Percentiles rank a stretch among this genome's conserved stretches.
These are phyloP conservation scores for Salvia rosmarinus DNA, from an alignment of 257 asterid species.

Conservation along the genomic window DNA sequence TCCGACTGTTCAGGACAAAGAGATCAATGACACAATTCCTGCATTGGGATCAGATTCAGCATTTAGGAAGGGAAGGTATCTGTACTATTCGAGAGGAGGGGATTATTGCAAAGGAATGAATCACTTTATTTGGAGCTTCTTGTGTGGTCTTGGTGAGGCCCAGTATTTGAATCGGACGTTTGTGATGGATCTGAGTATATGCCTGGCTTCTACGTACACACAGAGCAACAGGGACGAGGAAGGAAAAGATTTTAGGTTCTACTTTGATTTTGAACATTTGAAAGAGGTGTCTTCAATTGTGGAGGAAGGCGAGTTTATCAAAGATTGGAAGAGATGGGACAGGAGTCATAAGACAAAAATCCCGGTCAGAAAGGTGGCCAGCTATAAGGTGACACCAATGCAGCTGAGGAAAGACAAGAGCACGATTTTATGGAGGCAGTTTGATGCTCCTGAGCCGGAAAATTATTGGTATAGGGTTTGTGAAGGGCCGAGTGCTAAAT, in stretches of 20 bases:
- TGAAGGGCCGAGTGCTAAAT: slow-evolving; percentile 82
- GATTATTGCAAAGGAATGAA: slow-evolving; percentile 96
- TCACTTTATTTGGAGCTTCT: slow-evolving; percentile 87
- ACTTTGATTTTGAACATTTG: slow-evolving; percentile 93
- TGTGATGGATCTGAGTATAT: slow-evolving; percentile 74
- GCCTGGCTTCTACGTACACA: slow-evolving; percentile 76
- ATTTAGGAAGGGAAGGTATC: slow-evolving; percentile 75
- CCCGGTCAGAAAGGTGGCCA: slow-evolving; percentile 62
- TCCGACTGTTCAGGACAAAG: slow-evolving; percentile 62
- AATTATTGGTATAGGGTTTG: slow-evolving; percentile 97
- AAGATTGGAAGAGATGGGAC: slow-evolving; percentile 87
- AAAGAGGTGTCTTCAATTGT: slow-evolving; percentile 74
- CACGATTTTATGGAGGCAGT: slow-evolving; percentile 76
- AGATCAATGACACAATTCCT: slow-evolving; percentile 88
- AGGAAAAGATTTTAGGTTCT: slow-evolving; percentile 88
- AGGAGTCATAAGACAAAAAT: slow-evolving; percentile 60
- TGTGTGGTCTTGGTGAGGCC: slow-evolving; percentile 99
- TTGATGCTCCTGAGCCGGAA: slow-evolving; percentile 80
- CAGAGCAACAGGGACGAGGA: slow-evolving; percentile 73
- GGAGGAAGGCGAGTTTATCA: slow-evolving; percentile 74
- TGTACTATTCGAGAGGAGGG: slow-evolving; percentile 93
- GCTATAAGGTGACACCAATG: slow-evolving; percentile 70
- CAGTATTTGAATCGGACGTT: slow-evolving; percentile 83
- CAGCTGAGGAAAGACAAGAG: slow-evolving; percentile 75
- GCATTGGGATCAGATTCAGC: slow-evolving; percentile 66